phyloP scores from a whole-genome alignment of 768 basidiomycete genomes.

The Pisolithus sp. region DNA sequence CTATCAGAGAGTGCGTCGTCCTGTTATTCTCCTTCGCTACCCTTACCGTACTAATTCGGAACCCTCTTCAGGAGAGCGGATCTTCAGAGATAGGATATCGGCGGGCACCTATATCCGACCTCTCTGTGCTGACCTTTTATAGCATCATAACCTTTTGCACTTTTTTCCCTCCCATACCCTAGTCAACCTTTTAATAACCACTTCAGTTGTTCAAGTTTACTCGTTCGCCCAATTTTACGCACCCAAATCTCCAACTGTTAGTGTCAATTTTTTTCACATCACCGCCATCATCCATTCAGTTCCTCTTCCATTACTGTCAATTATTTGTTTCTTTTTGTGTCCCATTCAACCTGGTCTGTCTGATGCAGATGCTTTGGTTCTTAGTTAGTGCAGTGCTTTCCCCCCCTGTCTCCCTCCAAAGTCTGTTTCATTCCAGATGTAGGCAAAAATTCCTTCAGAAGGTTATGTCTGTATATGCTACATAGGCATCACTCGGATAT shows the following conservation, averaged over 20 bases:
- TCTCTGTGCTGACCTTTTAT: not conserved
- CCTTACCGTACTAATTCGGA: constrained; percentile 5
- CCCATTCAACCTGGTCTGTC: constrained; percentile 3
- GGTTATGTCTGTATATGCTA: constrained; percentile 21
- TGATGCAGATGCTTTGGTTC: not conserved
- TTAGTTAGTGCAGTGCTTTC: not conserved
- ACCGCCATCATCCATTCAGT: too few relatives aligned
- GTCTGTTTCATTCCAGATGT: constrained; percentile 11
- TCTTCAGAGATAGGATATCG: constrained; percentile 29
- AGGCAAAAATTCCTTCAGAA: constrained; percentile 17
- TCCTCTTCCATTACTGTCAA: not conserved
- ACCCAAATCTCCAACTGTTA: not conserved
- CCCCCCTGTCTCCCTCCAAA: not conserved
- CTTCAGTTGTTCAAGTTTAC: not conserved
- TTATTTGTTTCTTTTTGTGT: constrained; percentile 1
- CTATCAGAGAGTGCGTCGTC: constrained; percentile 68
- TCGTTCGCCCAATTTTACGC: not conserved
- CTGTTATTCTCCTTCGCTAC: constrained; percentile 7
- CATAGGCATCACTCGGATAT: constrained; percentile 17
- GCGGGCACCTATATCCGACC: constrained; percentile 19
- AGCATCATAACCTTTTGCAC: constrained; percentile 6
- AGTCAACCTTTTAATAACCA: constrained; percentile 19
- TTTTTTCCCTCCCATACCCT: constrained; percentile 22
- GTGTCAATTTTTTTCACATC: not conserved
- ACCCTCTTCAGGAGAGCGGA: constrained; percentile 28